These are phyloP conservation scores for Cercospora citrullina DNA, from an alignment of 2,329 filamentous ascomycete genomes.

Conservation along the genomic window DNA sequence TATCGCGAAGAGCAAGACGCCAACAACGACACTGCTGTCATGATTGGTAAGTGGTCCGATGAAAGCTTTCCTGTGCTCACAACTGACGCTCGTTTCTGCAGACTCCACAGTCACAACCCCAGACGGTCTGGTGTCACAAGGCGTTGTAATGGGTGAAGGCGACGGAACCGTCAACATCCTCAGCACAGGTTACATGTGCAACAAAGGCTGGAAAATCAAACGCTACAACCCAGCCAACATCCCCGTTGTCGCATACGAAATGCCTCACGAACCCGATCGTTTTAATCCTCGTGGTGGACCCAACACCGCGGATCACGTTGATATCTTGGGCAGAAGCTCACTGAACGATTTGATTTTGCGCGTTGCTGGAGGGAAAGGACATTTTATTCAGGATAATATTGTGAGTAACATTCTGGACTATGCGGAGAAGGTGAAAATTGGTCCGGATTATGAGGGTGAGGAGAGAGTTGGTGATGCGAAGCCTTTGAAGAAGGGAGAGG, in stretches of 20 bases:
- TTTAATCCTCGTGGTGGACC: slow-evolving; percentile 78
- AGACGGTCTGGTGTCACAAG: slow-evolving; percentile 67
- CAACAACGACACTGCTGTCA: slow-evolving; percentile 59
- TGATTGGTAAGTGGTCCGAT: slow-evolving; percentile 34
- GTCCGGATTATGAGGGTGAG: slow-evolving; percentile 22
- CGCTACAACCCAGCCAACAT: slow-evolving; percentile 86
- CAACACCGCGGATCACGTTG: slow-evolving; percentile 84
- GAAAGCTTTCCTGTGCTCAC: not conserved
- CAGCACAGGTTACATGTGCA: slow-evolving; percentile 94
- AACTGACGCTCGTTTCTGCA: not conserved
- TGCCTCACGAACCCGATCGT: slow-evolving; percentile 92
- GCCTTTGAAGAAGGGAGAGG: not conserved
- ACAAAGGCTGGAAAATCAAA: slow-evolving; percentile 89
- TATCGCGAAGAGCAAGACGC: slow-evolving; percentile 73
- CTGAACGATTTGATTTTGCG: slow-evolving; percentile 88
- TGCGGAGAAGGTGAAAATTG: slow-evolving; percentile 65
- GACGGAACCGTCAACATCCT: slow-evolving; percentile 95
- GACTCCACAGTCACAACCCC: slow-evolving; percentile 70
- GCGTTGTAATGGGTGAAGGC: slow-evolving; percentile 92
- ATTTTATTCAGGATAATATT: slow-evolving; percentile 73
- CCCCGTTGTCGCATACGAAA: slow-evolving; percentile 84
- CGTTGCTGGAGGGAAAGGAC: slow-evolving; percentile 81
- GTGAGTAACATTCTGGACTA: slow-evolving; percentile 82
- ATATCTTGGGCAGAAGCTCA: slow-evolving; percentile 84
- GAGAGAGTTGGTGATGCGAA: slow-evolving; percentile 19